These are phyloP conservation scores for Cutaneotrichosporon arboriforme DNA, from an alignment of 1,284 basidiomycete species.

Conservation along the genomic window DNA sequence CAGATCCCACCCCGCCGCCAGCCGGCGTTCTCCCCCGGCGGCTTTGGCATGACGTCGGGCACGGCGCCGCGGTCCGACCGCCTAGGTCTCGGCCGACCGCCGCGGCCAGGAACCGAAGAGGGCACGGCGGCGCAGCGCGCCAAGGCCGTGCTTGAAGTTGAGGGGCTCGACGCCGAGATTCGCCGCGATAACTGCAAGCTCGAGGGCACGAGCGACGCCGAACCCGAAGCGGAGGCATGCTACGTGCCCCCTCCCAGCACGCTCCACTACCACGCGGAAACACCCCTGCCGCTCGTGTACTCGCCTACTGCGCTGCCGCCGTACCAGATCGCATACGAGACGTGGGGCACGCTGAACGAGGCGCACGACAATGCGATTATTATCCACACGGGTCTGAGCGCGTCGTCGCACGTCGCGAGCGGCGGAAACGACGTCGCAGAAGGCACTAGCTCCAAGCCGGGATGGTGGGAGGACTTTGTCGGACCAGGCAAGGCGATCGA, in stretches of 20 bases:
- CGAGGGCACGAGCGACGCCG: slow-evolving; percentile 27
- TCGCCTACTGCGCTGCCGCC: slow-evolving; percentile 61
- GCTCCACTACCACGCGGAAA: slow-evolving; percentile 56
- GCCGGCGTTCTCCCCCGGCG: slow-evolving; percentile 44
- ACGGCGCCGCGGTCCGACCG: slow-evolving; percentile 19
- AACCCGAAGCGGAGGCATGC: slow-evolving; percentile 45
- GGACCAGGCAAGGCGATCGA: slow-evolving; percentile 91
- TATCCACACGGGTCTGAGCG: slow-evolving; percentile 93
- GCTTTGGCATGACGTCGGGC: slow-evolving; percentile 38
- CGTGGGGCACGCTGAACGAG: slow-evolving; percentile 85
- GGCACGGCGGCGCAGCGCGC: background rate
- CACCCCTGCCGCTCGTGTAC: slow-evolving; percentile 70
- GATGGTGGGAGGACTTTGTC: slow-evolving; percentile 99
- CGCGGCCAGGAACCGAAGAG: slow-evolving; percentile 24
- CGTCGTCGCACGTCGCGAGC: slow-evolving; percentile 90
- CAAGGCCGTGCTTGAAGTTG: slow-evolving; percentile 19
- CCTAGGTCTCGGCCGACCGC: slow-evolving; percentile 7
- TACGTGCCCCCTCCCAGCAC: slow-evolving; percentile 48
- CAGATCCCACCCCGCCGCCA: slow-evolving; percentile 38
- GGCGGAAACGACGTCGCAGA: slow-evolving; percentile 68
- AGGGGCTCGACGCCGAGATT: slow-evolving; percentile 22
- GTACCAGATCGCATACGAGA: slow-evolving; percentile 81
- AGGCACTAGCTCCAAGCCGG: slow-evolving; percentile 48
- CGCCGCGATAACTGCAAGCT: slow-evolving; percentile 21
- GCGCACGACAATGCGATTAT: slow-evolving; percentile 82